A percentile compares a stretch with the other conserved stretches of the same genome.
Conservation (phyloP, 306 rosid species). For the Argentina anserina region DNA sequence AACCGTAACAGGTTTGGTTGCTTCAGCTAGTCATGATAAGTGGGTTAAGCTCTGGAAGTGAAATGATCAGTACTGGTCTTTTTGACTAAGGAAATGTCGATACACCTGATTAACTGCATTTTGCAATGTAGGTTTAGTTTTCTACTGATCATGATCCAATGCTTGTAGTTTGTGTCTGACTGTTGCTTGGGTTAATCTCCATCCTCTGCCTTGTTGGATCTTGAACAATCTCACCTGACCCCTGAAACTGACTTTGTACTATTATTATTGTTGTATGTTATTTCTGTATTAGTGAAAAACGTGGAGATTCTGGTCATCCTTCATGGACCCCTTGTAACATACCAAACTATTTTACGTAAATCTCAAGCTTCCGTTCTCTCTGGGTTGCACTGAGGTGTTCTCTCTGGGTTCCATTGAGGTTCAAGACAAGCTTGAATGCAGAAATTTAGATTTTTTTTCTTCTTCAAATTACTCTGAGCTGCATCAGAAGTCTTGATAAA, state of each 20-base stretch:
- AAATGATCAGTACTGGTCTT: slow-evolving; percentile 16
- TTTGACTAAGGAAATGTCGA: not conserved
- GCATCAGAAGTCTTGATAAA: too few relatives aligned
- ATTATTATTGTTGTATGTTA: slow-evolving; percentile 10
- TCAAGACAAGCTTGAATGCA: not conserved
- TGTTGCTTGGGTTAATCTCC: slow-evolving; percentile 20
- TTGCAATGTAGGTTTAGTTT: slow-evolving; percentile 26
- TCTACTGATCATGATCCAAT: slow-evolving; percentile 21
- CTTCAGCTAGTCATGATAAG: slow-evolving; percentile 93
- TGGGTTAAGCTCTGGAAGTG: slow-evolving; percentile 89
- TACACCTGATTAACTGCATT: slow-evolving; percentile 24
- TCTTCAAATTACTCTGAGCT: not conserved
- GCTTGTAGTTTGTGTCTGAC: slow-evolving; percentile 20
- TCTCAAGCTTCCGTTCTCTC: not conserved
- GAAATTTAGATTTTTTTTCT: not conserved
- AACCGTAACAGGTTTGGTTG: slow-evolving; percentile 69
- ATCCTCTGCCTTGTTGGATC: slow-evolving; percentile 4
- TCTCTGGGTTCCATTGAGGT: not conserved
- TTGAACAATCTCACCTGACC: slow-evolving; percentile 20
- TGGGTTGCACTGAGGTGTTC: not conserved
- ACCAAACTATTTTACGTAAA: not conserved
- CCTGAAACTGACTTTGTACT: slow-evolving; percentile 27
- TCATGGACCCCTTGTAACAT: slow-evolving; percentile 6
- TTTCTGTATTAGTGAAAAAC: slow-evolving; percentile 3
- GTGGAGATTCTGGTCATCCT: not conserved